These are phyloP conservation scores for Chionographis japonica DNA, from an alignment of 106 monocot species.

Conservation along the genomic window DNA sequence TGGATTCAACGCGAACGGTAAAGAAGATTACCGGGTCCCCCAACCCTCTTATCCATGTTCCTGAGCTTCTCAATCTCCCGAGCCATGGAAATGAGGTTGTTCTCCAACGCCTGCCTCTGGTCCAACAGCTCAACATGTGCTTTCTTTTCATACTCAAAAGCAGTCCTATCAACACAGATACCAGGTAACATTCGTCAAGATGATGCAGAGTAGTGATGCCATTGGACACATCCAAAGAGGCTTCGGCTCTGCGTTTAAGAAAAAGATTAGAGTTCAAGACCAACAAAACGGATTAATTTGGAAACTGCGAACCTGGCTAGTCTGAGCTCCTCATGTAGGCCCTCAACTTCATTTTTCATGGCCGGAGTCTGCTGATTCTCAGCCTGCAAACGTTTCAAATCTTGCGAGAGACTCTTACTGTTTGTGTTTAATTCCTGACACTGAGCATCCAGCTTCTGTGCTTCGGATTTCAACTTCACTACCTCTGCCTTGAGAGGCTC, in stretches of 20 bases:
- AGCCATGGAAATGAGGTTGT: conserved; percentile 64
- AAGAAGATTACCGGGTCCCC: conserved; percentile 38
- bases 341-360: conserved; percentile 35
- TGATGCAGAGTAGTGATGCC: neutral
- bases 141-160: conserved; percentile 50
- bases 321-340: conserved; percentile 36
- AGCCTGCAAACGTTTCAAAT: conserved; percentile 33
- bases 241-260: too few species aligned
- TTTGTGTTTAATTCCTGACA: conserved; percentile 36
- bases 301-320: conserved; percentile 26
- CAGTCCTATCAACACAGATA: conserved; percentile 18
- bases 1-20: too few species aligned
- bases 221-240: too few species aligned
- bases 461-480: conserved; percentile 30
- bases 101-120: conserved; percentile 62
- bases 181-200: neutral
- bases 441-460: conserved; percentile 30
- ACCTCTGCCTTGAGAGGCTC: conserved; percentile 53
- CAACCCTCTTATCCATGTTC: conserved; percentile 20
- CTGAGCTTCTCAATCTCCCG: conserved; percentile 57
- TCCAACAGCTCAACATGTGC: conserved; percentile 43
- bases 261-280: neutral
- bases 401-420: conserved; percentile 31
- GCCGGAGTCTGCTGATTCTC: conserved; percentile 43
- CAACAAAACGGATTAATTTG: neutral